Percentiles rank a stretch among this genome's conserved stretches.
These are phyloP conservation scores for Pleurotus pulmonarius DNA, from an alignment of 768 basidiomycete genomes.

Conservation along the genomic window DNA sequence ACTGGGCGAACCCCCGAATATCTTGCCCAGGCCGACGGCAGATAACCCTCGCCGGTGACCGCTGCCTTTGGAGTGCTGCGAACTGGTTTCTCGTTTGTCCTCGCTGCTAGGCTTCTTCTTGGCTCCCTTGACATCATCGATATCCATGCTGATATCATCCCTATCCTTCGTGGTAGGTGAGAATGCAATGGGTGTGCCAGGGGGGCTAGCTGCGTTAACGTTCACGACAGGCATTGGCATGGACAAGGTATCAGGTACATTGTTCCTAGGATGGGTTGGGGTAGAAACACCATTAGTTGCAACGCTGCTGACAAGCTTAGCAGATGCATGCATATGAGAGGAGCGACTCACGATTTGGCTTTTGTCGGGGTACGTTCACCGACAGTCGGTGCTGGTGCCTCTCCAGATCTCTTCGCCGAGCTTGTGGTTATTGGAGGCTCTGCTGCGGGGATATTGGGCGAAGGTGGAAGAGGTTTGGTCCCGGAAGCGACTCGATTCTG, in stretches of 20 bases:
- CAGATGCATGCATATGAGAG: no score
- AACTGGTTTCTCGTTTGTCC: constrained; percentile 26
- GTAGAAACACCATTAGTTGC: constrained; percentile 12
- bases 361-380: constrained; percentile 4
- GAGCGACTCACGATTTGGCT: no score
- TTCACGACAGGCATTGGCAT: constrained; percentile 31
- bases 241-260: constrained; percentile 19
- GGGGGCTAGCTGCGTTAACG: constrained; percentile 34
- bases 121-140: constrained; percentile 15
- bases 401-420: not conserved
- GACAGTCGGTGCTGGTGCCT: not conserved
- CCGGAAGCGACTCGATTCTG: not conserved
- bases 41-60: constrained; percentile 63
- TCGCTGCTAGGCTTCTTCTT: constrained; percentile 2
- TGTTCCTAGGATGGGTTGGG: constrained; percentile 21
- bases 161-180: constrained; percentile 14
- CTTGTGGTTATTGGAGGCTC: not conserved
- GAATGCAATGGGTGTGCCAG: constrained; percentile 26
- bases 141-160: constrained; percentile 14
- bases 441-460: not conserved
- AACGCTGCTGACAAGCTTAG: not conserved
- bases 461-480: not conserved
- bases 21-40: constrained; percentile 72
- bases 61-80: constrained; percentile 25
- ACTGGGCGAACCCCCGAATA: constrained; percentile 47